A percentile compares a stretch with the other conserved stretches of the same genome.
Evolutionary conservation across 345 rosid species (phyloP).

Genomic region (Citrus maxima): DNA sequence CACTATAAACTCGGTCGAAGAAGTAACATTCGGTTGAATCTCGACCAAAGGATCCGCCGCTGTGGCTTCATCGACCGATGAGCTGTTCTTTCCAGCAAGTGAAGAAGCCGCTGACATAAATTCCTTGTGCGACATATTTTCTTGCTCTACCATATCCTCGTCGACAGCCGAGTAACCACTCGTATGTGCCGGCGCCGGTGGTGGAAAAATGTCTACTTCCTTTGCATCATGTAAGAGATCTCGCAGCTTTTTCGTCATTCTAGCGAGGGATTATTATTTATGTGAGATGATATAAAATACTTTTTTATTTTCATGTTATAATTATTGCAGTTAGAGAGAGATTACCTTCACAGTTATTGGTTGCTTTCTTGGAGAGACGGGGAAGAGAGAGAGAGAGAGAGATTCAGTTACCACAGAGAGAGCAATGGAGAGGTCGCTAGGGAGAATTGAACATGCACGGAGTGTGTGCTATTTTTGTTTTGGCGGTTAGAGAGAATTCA

Average conservation of each 20-base stretch:
- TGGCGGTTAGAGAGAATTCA: conserved; percentile 32
- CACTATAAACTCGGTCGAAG: neutral
- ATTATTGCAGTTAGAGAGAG: neutral
- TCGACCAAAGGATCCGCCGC: neutral
- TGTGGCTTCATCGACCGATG: neutral
- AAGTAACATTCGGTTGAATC: neutral
- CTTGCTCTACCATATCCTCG: neutral
- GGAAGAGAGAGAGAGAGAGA: neutral
- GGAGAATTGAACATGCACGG: conserved; percentile 10
- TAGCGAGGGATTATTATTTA: conserved; percentile 1
- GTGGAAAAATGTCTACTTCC: conserved; percentile 9
- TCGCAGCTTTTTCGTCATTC: conserved; percentile 16
- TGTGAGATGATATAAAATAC: neutral
- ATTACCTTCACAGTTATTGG: conserved; percentile 11
- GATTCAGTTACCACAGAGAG: neutral
- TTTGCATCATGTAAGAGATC: conserved; percentile 2
- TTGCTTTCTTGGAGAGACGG: conserved; percentile 3
- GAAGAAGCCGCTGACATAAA: neutral
- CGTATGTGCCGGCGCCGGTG: neutral
- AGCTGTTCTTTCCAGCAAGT: neutral
- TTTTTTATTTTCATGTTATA: neutral
- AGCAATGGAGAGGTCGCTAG: neutral
- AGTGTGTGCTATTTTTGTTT: conserved; percentile 13
- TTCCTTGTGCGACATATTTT: neutral
- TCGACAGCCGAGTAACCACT: neutral